These are phyloP conservation scores for Laetiporus sulphureus DNA, from an alignment of 1,284 basidiomycete genomes.

Conservation along the genomic window DNA sequence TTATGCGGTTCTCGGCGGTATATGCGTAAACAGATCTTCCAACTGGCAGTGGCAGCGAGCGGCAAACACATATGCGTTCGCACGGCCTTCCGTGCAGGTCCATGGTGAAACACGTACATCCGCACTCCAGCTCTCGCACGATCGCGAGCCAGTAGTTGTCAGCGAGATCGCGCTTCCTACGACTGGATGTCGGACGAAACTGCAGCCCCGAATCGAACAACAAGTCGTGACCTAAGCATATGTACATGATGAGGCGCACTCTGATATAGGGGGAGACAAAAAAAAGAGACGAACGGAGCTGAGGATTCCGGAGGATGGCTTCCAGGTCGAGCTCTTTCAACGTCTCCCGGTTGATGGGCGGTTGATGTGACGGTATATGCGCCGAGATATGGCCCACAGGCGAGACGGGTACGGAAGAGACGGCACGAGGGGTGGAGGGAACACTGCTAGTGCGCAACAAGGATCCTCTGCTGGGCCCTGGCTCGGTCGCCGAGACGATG, in stretches of 20 bases:
- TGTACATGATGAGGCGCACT: constrained; percentile 9
- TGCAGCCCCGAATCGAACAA: constrained; percentile 79
- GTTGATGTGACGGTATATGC: constrained; percentile 62
- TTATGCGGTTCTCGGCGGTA: constrained; percentile 35
- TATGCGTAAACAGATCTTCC: constrained; percentile 38
- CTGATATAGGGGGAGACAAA: background rate
- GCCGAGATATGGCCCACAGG: constrained; percentile 49
- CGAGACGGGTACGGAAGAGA: constrained; percentile 22
- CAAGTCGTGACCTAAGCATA: constrained; percentile 72
- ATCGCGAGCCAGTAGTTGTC: constrained; percentile 87
- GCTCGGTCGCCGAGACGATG: constrained; percentile 39
- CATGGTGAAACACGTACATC: constrained; percentile 83
- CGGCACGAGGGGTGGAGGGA: constrained; percentile 17
- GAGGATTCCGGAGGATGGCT: constrained; percentile 83
- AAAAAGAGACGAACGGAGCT: constrained; percentile 62
- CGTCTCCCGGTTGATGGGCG: constrained; percentile 79
- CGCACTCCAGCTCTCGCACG: constrained; percentile 68
- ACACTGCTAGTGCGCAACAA: constrained; percentile 24
- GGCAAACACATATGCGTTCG: constrained; percentile 33
- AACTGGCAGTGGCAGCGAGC: constrained; percentile 13
- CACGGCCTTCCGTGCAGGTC: constrained; percentile 48
- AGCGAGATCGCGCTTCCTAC: constrained; percentile 67
- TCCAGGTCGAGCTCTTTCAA: constrained; percentile 82
- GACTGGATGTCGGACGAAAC: constrained; percentile 64
- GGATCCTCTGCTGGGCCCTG: constrained; percentile 34